Conservation (phyloP, 257 asterid genomes). For the Voacanga thouarsii region DNA sequence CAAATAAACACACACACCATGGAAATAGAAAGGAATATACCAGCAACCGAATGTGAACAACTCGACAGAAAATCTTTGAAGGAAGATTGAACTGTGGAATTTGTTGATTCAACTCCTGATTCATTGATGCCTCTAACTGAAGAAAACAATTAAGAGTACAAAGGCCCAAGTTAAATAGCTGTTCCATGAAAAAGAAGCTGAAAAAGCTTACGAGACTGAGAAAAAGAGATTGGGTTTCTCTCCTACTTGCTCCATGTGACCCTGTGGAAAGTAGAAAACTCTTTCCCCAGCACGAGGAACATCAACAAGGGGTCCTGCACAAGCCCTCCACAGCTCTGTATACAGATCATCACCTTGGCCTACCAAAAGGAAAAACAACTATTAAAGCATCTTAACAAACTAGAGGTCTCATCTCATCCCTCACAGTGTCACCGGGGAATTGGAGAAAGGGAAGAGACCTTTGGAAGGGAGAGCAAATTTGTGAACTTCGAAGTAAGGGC, state of each 20-base stretch:
- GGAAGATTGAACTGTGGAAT: slow-evolving; percentile 71
- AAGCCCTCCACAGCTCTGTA: slow-evolving; percentile 75
- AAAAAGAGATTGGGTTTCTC: not conserved
- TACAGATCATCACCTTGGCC: slow-evolving; percentile 42
- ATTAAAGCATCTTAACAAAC: slow-evolving; percentile 2
- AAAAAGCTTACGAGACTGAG: not conserved
- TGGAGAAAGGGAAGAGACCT: not conserved
- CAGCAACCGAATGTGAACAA: slow-evolving; percentile 47
- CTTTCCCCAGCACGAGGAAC: slow-evolving; percentile 57
- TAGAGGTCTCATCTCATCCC: not conserved
- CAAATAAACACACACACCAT: not conserved
- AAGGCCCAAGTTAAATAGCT: slow-evolving; percentile 8
- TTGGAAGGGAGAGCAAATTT: not conserved
- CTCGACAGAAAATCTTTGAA: slow-evolving; percentile 73
- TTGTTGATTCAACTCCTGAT: slow-evolving; percentile 54
- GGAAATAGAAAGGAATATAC: slow-evolving; percentile 31
- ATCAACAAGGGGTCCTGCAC: slow-evolving; percentile 86
- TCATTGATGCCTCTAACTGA: slow-evolving; percentile 83
- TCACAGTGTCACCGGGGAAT: no score
- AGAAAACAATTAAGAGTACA: slow-evolving; percentile 6
- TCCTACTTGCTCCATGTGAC: slow-evolving; percentile 79
- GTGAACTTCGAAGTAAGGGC: not conserved
- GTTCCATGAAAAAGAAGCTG: slow-evolving; percentile 3
- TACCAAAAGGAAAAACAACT: slow-evolving; percentile 26
- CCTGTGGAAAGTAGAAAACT: slow-evolving; percentile 84